Base-by-base conservation (phyloP, 352 stramenopile species). In the Blastocystis sp. region DNA sequence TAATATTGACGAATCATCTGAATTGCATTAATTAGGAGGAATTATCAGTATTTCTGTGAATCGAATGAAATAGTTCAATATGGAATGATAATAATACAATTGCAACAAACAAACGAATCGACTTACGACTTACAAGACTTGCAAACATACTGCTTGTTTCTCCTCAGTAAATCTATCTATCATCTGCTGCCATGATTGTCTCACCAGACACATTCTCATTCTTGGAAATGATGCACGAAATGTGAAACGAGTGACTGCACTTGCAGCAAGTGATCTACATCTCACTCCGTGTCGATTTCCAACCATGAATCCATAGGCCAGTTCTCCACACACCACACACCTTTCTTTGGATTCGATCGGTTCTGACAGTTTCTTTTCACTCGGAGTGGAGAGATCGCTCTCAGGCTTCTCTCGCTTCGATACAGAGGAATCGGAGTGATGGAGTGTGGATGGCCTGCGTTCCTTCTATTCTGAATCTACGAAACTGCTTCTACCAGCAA, bases 261-360 rank as follows among this genome's bases (percentile, higher is more conserved):
- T 82, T 82, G 50, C 73, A 68, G 26, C 73, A 82, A 16, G 73
- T 82, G 53, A 82, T 82, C 73, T 82, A 55, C 7, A 43, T 26
- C 41, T 2, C 53, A 13, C 20, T 16, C 30, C 1, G 26, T 13
- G 20, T 8, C 34, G 45, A 24, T 24, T 20, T 2, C 2, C 11
- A 5, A 82, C 73, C 73, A 82, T 82, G 43, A 82, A 82, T 43
- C 73, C 73, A 64, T 82, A 82, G 18, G 73, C 73, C 8, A 18
- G 53, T 66, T 82, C 73, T n/a, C 68, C 20, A 59, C 73, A 82
- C 6, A 30, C 6, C 24, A 41, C 37, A 26, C 73, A 82, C n/a
- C 20, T 63, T 68, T 82, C 66, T 8, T 53, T 18, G 26, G 66
- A 78, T 4, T 78, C 20, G 66, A 54, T 78, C 26, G 24, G 20